Evolutionary conservation across 2,329 filamentous ascomycete genomes (phyloP).

Genomic region (Paecilomyces sp.): DNA sequence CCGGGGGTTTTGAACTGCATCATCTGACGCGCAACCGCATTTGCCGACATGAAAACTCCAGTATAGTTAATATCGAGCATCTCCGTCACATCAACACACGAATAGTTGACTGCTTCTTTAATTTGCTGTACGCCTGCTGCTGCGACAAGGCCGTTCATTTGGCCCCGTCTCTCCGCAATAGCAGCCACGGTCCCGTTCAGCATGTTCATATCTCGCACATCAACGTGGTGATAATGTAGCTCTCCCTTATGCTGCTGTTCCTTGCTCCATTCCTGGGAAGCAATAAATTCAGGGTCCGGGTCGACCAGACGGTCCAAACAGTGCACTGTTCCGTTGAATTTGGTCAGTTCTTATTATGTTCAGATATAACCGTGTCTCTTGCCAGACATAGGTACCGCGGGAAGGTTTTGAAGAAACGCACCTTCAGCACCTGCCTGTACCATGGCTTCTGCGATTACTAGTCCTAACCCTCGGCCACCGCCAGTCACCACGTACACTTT

Average conservation of each 20-base stretch:
- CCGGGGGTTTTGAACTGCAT: conserved; percentile 43
- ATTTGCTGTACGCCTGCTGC: conserved; percentile 38
- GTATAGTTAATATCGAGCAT: conserved; percentile 45
- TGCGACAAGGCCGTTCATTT: conserved; percentile 36
- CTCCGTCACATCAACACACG: conserved; percentile 32
- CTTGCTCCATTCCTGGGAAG: conserved; percentile 27
- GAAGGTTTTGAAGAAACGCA: too few relatives aligned
- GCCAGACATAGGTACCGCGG: too few relatives aligned
- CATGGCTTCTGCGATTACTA: too few relatives aligned
- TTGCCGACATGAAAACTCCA: conserved; percentile 42
- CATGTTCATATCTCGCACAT: conserved; percentile 35
- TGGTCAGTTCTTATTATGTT: too few relatives aligned
- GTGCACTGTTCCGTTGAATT: conserved; percentile 28
- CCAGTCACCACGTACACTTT: too few relatives aligned
- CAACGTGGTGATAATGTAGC: conserved; percentile 41
- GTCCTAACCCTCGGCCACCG: too few relatives aligned
- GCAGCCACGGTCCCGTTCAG: conserved; percentile 26
- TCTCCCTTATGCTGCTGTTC: conserved; percentile 29
- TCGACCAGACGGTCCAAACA: conserved; percentile 39
- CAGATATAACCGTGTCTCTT: too few relatives aligned
- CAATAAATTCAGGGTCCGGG: conserved; percentile 37
- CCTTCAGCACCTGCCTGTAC: too few relatives aligned
- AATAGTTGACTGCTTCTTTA: conserved; percentile 33
- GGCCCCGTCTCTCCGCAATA: conserved; percentile 26
- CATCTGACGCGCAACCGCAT: conserved; percentile 42